These are phyloP conservation scores for Fusarium scirpi DNA, from an alignment of 2,329 filamentous ascomycete species.

Conservation along the genomic window DNA sequence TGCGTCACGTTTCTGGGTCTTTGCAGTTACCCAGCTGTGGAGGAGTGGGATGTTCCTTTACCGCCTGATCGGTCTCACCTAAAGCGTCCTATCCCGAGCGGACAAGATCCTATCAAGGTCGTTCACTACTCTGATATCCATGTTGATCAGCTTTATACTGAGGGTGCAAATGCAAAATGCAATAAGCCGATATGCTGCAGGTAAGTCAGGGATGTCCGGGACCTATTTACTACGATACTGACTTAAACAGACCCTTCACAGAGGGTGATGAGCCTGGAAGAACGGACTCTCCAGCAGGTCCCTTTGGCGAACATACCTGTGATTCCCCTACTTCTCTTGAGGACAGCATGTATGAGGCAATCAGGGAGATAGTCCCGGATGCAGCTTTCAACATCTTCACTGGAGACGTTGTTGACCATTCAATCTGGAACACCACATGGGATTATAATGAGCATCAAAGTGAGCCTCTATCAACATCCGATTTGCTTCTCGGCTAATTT, in stretches of 20 bases:
- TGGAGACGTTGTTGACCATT: constrained; percentile 68
- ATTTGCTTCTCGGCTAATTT: background rate
- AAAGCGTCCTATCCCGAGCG: constrained; percentile 56
- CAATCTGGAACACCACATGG: constrained; percentile 59
- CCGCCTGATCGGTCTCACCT: constrained; percentile 56
- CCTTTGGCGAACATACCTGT: constrained; percentile 65
- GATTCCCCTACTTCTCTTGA: constrained; percentile 64
- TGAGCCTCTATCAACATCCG: constrained; percentile 24
- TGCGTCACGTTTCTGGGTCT: constrained; percentile 67
- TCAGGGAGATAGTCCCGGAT: constrained; percentile 59
- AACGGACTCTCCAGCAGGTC: constrained; percentile 62
- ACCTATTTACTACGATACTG: background rate
- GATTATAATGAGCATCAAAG: constrained; percentile 50
- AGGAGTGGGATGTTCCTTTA: constrained; percentile 57
- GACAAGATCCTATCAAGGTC: constrained; percentile 62
- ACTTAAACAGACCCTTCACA: constrained; percentile 56
- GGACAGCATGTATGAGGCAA: constrained; percentile 66
- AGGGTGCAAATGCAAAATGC: constrained; percentile 66
- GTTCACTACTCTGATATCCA: constrained; percentile 72
- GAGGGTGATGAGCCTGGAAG: constrained; percentile 60
- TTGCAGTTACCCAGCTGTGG: constrained; percentile 62
- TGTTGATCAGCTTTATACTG: constrained; percentile 66
- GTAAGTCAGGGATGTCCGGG: constrained; percentile 35
- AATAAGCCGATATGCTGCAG: constrained; percentile 71
- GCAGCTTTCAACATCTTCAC: constrained; percentile 69